A percentile compares a stretch with the other conserved stretches of the same genome.
Evolutionary conservation across 495 filamentous ascomycete species (phyloP).

Genomic region (Penicillium silybi): DNA sequence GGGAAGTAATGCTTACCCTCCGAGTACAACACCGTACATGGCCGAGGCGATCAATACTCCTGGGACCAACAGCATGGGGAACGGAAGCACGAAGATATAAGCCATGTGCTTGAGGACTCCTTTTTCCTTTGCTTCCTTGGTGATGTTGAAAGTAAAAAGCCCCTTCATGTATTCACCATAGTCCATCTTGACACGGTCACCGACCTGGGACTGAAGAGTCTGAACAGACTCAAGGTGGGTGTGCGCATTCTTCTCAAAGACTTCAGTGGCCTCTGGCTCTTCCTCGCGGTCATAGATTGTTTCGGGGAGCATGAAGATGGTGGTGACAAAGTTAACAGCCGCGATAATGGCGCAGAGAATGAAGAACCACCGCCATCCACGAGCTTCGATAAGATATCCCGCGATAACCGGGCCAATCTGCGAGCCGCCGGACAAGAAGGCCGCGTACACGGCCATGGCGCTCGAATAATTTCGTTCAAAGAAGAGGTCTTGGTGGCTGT

Average conservation of each 20-base stretch:
- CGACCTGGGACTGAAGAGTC: conserved; percentile 4
- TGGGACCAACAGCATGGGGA: conserved; percentile 30
- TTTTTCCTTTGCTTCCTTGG: conserved; percentile 16
- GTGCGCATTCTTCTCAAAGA: conserved; percentile 13
- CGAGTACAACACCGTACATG: conserved; percentile 36
- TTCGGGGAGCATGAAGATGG: conserved; percentile 29
- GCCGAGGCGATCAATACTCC: conserved; percentile 27
- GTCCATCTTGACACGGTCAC: conserved; percentile 13
- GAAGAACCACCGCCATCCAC: conserved; percentile 35
- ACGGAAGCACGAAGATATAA: conserved; percentile 29
- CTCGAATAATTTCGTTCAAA: conserved; percentile 37
- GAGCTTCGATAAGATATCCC: conserved; percentile 26
- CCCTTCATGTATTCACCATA: conserved; percentile 26
- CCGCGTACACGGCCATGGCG: conserved; percentile 37
- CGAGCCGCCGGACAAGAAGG: conserved; percentile 35
- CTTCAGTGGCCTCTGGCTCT: conserved; percentile 5
- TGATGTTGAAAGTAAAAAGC: conserved; percentile 23
- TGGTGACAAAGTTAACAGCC: conserved; percentile 25
- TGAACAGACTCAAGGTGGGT: conserved; percentile 20
- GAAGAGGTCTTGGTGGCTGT: conserved; percentile 25
- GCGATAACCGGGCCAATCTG: conserved; percentile 31
- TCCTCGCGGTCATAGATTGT: conserved; percentile 25
- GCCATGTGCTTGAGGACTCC: conserved; percentile 16
- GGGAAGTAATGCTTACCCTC: conserved; percentile 28
- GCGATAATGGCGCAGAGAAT: conserved; percentile 31